Evolutionary conservation across 108 stramenopile genomes (phyloP).

Genomic region (Thalassiosira profunda): DNA sequence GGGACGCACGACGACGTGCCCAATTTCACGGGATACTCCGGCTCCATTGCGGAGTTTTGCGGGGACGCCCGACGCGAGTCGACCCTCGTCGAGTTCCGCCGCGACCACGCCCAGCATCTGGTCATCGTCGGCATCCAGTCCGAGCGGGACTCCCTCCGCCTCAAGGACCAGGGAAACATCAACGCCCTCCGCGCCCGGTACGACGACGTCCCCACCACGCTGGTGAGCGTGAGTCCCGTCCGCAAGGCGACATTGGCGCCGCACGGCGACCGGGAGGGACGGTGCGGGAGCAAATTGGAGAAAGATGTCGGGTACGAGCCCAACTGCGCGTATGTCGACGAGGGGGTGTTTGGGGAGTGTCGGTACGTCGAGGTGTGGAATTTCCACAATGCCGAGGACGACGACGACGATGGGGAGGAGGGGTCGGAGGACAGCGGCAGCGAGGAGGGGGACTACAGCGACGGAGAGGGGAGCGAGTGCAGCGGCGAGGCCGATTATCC

Average conservation of each 20-base stretch:
- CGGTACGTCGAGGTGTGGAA: conserved; percentile 50
- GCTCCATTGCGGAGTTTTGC: conserved; percentile 36
- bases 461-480: background rate
- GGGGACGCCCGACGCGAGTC: conserved; percentile 2
- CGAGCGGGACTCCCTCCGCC: conserved; percentile 13
- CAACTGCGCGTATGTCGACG: conserved; percentile 46
- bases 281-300: conserved; percentile 32
- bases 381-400: conserved; percentile 41
- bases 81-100: background rate
- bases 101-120: conserved; percentile 18
- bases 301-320: conserved; percentile 47
- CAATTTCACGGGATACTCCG: conserved; percentile 33
- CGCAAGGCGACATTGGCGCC: conserved; percentile 34
- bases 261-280: conserved; percentile 23
- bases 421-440: conserved; percentile 2
- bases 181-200: conserved; percentile 49
- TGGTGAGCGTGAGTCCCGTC: conserved; percentile 46
- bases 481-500: background rate
- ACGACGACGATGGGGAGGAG: conserved; percentile 14
- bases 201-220: conserved; percentile 46
- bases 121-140: conserved; percentile 35
- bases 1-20: conserved; percentile 34
- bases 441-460: conserved; percentile 2
- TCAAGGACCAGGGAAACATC: conserved; percentile 27
- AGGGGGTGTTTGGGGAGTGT: conserved; percentile 41